Base-by-base conservation (phyloP, 2,329 filamentous ascomycete genomes). In the Colletotrichum agaves region DNA sequence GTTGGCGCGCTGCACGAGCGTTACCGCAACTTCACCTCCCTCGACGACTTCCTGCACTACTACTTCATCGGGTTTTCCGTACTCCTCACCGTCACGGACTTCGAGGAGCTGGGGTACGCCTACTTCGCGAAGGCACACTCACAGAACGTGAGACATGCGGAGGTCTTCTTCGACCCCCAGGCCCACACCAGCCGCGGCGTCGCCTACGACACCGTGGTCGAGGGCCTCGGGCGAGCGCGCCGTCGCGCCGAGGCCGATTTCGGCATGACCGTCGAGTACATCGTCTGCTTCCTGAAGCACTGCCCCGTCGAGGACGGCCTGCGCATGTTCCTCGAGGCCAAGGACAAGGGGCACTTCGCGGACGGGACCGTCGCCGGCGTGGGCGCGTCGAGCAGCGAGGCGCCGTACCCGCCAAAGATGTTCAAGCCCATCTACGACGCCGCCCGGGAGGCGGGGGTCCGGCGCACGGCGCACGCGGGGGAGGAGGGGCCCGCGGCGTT, bases 121-220 rank as follows among this genome's bases (percentile, higher is more conserved):
- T 94, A 94, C 79, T 91, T 94, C 76, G 74, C 82, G 35, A 87
- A 85, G 65, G 91, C 90, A 2, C 83, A 87, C 35, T 79, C 79
- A 2, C 88, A 93, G 69, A 87, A 88, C 41, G 88, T 94, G 2
- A 83, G 87, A 55, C 91, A 94, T 74, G 90, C 90, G 13, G 92
- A 94, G 77, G 85, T 93, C 71, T 94, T 93, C 80, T 94, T 94
- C 79, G 92, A 94, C 76, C 91, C 92, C 2, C 91, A 94, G 77
- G 91, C 90, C 1, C 92, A 94, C 77, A 85, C 88, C 4, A 80
- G 79, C 12, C 85, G 91, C 17, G 89, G 89, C 5, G 79, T 94
- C 3, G 71, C 82, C 7, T 90, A 92, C 74, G 80, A 84, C 15
- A 90, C 87, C 2, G 85, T 94, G 21, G 83, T 93, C 3, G 75